These are phyloP conservation scores for Fusarium sp. DNA, from an alignment of 2,329 filamentous ascomycete genomes.

Conservation along the genomic window DNA sequence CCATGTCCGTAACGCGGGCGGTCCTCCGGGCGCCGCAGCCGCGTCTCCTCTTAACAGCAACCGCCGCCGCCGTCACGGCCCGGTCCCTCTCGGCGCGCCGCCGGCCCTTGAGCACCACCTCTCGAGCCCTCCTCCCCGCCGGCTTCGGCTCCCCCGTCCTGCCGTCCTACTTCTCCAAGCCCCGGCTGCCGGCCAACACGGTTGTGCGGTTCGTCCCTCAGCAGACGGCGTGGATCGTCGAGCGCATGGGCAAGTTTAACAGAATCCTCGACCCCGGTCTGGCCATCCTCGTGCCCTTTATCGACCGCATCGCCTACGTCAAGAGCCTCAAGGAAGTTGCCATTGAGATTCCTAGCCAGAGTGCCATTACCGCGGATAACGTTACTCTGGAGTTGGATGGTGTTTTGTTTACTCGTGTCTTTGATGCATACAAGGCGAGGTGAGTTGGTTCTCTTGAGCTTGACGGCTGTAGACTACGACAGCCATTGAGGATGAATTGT, in stretches of 20 bases:
- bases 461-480: neutral
- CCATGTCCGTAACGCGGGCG: constrained; percentile 46
- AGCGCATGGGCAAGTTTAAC: constrained; percentile 98
- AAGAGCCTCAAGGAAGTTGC: constrained; percentile 97
- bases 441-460: constrained; percentile 53
- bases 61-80: constrained; percentile 28
- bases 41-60: constrained; percentile 33
- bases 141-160: constrained; percentile 51
- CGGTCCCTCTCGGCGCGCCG: constrained; percentile 33
- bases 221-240: constrained; percentile 99
- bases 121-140: constrained; percentile 48
- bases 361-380: constrained; percentile 98
- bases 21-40: constrained; percentile 43
- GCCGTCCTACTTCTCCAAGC: constrained; percentile 83
- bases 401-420: constrained; percentile 93
- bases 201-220: constrained; percentile 98
- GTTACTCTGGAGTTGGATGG: constrained; percentile 97
- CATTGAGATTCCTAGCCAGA: constrained; percentile 97
- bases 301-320: constrained; percentile 97
- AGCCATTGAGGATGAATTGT: neutral
- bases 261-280: constrained; percentile 92
- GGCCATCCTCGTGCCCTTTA: constrained; percentile 86
- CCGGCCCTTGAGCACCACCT: constrained; percentile 48
- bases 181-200: constrained; percentile 88
- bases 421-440: constrained; percentile 98